Conservation (phyloP, 1,139 yeast genomes). For the Suhomyces maxii region DNA sequence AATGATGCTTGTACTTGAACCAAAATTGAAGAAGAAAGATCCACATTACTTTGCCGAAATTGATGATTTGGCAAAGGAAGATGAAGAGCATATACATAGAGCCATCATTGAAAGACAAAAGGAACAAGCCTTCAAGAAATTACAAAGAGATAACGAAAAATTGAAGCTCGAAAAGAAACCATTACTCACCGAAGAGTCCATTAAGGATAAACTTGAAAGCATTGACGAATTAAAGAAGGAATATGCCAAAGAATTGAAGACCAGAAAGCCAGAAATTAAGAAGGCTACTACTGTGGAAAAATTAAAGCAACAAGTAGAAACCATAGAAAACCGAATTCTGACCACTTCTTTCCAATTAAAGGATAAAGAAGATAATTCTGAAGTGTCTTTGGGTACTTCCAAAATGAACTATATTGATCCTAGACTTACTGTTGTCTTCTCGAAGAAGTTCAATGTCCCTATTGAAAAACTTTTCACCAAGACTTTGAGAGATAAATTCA, state of each 20-base stretch:
- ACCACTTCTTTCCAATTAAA: constrained; percentile 73
- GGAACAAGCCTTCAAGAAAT: constrained; percentile 64
- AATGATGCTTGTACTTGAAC: constrained; percentile 68
- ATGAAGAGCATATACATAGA: constrained; percentile 58
- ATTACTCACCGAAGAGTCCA: constrained; percentile 51
- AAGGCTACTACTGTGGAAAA: constrained; percentile 64
- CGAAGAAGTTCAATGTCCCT: constrained; percentile 84
- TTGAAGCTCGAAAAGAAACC: constrained; percentile 57
- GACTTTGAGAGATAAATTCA: constrained; percentile 87
- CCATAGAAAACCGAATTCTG: constrained; percentile 67
- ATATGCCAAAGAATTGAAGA: constrained; percentile 58
- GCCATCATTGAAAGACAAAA: constrained; percentile 58
- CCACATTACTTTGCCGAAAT: constrained; percentile 65
- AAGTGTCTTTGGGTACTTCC: constrained; percentile 90
- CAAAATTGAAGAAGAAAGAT: constrained; percentile 51
- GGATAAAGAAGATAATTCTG: constrained; percentile 92
- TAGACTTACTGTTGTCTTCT: constrained; percentile 83
- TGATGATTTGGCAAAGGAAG: constrained; percentile 68
- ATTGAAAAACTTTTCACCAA: constrained; percentile 90
- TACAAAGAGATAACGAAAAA: constrained; percentile 77
- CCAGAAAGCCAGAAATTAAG: constrained; percentile 61
- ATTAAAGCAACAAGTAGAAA: constrained; percentile 68
- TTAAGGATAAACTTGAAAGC: constrained; percentile 59
- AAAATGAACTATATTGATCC: constrained; percentile 96
- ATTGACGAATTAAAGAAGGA: constrained; percentile 57